Base-by-base conservation (phyloP, 352 stramenopile genomes). In the Saprolegnia diclina region DNA sequence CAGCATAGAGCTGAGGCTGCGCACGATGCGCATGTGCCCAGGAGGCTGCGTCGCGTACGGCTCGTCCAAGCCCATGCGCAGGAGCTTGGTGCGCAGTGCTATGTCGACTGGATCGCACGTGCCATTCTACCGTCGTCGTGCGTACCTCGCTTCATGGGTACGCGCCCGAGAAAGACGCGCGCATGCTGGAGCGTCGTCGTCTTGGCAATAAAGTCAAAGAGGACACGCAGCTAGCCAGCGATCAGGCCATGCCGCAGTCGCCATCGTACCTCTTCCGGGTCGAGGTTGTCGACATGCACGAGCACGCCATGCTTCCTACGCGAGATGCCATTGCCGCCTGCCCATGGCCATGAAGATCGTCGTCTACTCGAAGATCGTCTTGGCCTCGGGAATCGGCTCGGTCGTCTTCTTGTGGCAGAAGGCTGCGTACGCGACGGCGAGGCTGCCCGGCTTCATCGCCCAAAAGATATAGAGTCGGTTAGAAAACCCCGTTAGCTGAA, bases 181-280 rank as follows among this genome's bases (percentile, higher is more conserved):
- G 42, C 63, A 61, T 69, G 50, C 6, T 62, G 16, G 42, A 69
- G 24, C 18, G 21, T 40, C n/a, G 45, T 59, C 16, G n/a, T 61
- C 40, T 69, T 69, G 10, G 63, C 21, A 21, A 69, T 29, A 63
- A 69, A 69, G 53, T 69, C 63, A 62, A 57, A 69, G 42, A 69
- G 45, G 14, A 69, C 21, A 13, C 63, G 63, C 35, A 69, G 45
- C 63, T 69, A 69, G 14, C 18, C 56, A 4, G 29, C 13, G 26
- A 37, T n/a, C 26, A 22, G 11, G 18, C 26, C 7, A 40, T 40
- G 52, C 11, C 19, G 24, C 24, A 4, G 3, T 40, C 24, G 62
- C n/a, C 24, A 59, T 13, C 18, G 32, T 69, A 69, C 63, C 53
- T 69, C 63, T 18, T 69, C 63, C 19, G 63, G 63, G 26, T 69